Evolutionary conservation across 768 basidiomycete genomes (phyloP), one percentile per base, ranked within the genome.

Genomic region (Xerocomellus dryophilus): DNA sequence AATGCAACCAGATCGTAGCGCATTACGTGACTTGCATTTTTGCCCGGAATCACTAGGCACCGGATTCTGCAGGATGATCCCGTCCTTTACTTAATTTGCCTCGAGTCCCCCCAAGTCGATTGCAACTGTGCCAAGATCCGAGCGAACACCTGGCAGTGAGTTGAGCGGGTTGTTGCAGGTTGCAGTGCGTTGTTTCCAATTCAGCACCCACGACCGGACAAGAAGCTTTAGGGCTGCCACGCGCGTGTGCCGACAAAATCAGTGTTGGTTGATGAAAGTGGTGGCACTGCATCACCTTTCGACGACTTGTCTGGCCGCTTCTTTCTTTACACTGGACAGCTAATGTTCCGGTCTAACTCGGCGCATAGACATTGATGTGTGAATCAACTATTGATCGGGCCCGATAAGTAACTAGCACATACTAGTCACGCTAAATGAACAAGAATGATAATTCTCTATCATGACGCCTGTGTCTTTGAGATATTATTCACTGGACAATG

Each of bases 1-100:
- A 57, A 57, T 50, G 40, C 48, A 40, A 29, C 32, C 32, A 50
- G 54, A 52, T 48, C 44, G 54, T 59, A 54, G 43, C 50, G 32
- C 23, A 43, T 49, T 43, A 45, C n/a, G 41, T 20, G 43, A 45
- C 48, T 31, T 34, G 35, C 47, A 36, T 59, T 49, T 60, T 51
- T 56, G 42, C 12, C 25, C 3, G 15, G 43, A 43, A 42, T 9
- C n/a, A 47, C 27, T 55, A 60, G 43, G 50, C 23, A 25, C 10
- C 35, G 18, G 18, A 50, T 35, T 36, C 7, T 51, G 43, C 57
- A 35, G 4, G 38, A 31, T 11, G 47, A 49, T 42, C 38, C 20
- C 9, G 43, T 29, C 32, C 27, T 17, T 21, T n/a, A n/a, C n/a
- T n/a, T 18, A 20, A 50, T 9, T 18, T 38, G 20, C 25, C 20